Conservation (phyloP, 345 rosid species). For the Eucalyptus pumila region DNA sequence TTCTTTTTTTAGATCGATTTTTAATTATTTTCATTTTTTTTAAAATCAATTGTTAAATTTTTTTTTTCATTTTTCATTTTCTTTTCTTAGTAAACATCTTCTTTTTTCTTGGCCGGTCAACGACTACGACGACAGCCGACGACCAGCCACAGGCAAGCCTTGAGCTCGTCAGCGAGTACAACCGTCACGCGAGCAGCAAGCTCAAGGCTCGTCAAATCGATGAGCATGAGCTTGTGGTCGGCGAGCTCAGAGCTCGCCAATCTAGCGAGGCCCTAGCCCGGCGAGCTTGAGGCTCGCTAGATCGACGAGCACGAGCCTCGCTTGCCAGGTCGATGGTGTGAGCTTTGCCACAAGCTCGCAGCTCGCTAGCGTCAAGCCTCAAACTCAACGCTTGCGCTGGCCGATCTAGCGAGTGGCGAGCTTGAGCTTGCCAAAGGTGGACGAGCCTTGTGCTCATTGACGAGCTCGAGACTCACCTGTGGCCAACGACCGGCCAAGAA, state of each 20-base stretch:
- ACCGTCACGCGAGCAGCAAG: accelerated
- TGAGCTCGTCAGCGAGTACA: accelerated
- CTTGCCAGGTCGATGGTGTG: accelerated
- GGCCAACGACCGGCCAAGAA: accelerated
- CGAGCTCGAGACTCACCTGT: accelerated
- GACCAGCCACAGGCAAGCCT: accelerated
- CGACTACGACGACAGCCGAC: accelerated
- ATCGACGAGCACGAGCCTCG: accelerated
- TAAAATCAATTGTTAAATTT: too few species aligned
- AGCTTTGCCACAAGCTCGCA: too few species aligned
- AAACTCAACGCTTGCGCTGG: accelerated
- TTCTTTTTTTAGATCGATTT: too few species aligned
- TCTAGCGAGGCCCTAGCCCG: accelerated
- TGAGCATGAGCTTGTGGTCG: accelerated
- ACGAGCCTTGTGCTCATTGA: accelerated
- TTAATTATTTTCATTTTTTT: too few species aligned
- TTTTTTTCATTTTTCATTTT: too few species aligned
- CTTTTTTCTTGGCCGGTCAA: accelerated
- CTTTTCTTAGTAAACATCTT: too few species aligned
- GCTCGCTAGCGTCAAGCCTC: accelerated
- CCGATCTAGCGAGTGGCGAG: accelerated
- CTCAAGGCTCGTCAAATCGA: accelerated
- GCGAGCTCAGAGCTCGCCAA: accelerated
- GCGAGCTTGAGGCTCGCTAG: accelerated
- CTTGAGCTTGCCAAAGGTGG: accelerated